phyloP scores from a whole-genome alignment of 768 basidiomycete species.

The Kwoniella europaea region DNA sequence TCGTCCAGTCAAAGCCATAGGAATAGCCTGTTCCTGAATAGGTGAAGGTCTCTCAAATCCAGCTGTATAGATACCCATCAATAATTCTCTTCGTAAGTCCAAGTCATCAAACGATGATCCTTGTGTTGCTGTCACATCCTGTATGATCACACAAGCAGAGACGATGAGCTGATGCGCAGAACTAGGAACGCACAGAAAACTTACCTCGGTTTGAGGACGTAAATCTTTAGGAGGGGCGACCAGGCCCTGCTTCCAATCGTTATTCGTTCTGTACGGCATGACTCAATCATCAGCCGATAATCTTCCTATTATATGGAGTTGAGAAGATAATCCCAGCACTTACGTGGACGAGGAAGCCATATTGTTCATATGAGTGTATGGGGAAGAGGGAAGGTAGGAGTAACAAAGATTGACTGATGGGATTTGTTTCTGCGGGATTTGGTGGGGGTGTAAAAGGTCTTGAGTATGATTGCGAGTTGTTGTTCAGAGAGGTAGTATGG shows the following conservation, averaged over 20 bases:
- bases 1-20: conserved; percentile 87
- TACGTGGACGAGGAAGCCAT: conserved; percentile 51
- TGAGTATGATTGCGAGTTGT: neutral
- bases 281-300: too few species aligned
- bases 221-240: conserved; percentile 85
- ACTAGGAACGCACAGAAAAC: conserved; percentile 6
- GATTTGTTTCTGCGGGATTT: neutral
- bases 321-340: conserved; percentile 17
- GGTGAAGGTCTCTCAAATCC: conserved; percentile 91
- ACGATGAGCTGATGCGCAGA: neutral
- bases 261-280: conserved; percentile 2
- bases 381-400: neutral
- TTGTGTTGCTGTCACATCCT: conserved; percentile 90
- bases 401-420: neutral
- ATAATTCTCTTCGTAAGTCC: conserved; percentile 85
- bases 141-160: neutral
- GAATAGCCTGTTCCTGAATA: conserved; percentile 99
- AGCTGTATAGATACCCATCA: conserved; percentile 99
- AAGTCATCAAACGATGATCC: conserved; percentile 96
- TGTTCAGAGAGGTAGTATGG: too few species aligned
- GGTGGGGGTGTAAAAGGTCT: neutral
- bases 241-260: conserved; percentile 75
- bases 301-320: too few species aligned
- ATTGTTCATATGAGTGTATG: conserved; percentile 5
- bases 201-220: conserved; percentile 87